Evolutionary conservation across 179 eudicot genomes (phyloP), one percentile per base, ranked within the genome.

Genomic region (Actinidia polygama): DNA sequence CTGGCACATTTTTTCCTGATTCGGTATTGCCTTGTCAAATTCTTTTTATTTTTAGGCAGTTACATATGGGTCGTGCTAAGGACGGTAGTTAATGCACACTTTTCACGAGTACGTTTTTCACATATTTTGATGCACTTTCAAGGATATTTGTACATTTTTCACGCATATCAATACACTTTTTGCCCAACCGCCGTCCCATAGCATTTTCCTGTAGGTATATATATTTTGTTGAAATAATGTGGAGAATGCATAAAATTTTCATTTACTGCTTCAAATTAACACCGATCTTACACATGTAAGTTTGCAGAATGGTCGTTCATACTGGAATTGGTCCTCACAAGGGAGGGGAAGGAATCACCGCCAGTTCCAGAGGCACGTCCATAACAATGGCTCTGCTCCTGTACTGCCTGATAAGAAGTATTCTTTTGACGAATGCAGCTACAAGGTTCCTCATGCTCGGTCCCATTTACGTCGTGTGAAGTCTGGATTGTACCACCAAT

Each of bases 1-100:
- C 82, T 18, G 89, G 92, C 59, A 85, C 89, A 16, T 88, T 85
- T 78, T 75, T 90, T 50, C 91, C 87, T 4, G 16, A 78, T 58
- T 72, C 64, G 92, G 92, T 88, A 86, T 36, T 36, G 46, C 81
- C 53, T 81, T 61, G 49, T 19, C 53, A 12, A 53, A 16, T 55
- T 64, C 36, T 44, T 50, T 21, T 0, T 11, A 21, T 55, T 59
- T 24, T 74, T 30, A 44, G 36, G 63, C 14, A 24, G 7, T 36
- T 23, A 0, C n/a, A n/a, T n/a, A n/a, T n/a, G n/a, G n/a, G n/a
- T n/a, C n/a, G n/a, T n/a, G n/a, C n/a, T n/a, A n/a, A n/a, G n/a
- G n/a, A n/a, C n/a, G n/a, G n/a, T n/a, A n/a, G n/a, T n/a, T n/a
- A n/a, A n/a, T n/a, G n/a, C n/a, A n/a, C n/a, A n/a, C n/a, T n/a